Evolutionary conservation across 2,329 filamentous ascomycete species (phyloP), one percentile per base, ranked within the genome.

Genomic region (Colletotrichum spinosum): DNA sequence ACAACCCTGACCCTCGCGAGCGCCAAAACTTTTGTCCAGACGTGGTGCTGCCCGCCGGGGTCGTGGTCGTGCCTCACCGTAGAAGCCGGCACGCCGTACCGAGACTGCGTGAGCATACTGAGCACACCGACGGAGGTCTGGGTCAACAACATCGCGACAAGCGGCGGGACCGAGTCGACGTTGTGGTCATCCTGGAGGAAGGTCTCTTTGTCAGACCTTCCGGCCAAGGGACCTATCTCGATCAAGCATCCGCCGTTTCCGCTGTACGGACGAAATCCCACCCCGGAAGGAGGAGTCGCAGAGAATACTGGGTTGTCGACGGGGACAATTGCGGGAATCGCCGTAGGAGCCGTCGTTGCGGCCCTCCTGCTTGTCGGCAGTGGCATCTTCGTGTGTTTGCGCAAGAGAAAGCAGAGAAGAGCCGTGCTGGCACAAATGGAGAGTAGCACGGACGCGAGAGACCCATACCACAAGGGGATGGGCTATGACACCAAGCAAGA

Each of bases 401-500:
- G 60, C 2, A 63, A 37, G n/a, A 37, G 60, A 12, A 61, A 17
- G 12, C 44, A 49, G 15, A 39, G 37, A 11, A 50, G 8, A 11
- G 57, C 34, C 8, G 57, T n/a, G 6, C 8, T 12, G 2, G 42
- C 35, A 12, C 50, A 54, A 15, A 10, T 4, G 6, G 42, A 48
- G 13, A 10, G 12, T 5, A 6, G 2, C 17, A 7, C n/a, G n/a
- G 12, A 6, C 1, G 34, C 41, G 10, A 13, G 34, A 34, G 41
- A 9, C 8, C 15, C 37, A 17, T 17, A 48, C 15, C 35, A 50
- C 13, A 58, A 51, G 38, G 46, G 45, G 9, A 12, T 13, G 1
- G 59, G 51, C 12, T 61, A 56, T 13, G 59, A 57, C 34, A 35
- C 45, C 2, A 62, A 62, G 15, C 59, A 62, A 17, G 59, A 62